Evolutionary conservation across 192 early-diverging fungal genomes (phyloP).

Genomic region (Backusella morwellensis): DNA sequence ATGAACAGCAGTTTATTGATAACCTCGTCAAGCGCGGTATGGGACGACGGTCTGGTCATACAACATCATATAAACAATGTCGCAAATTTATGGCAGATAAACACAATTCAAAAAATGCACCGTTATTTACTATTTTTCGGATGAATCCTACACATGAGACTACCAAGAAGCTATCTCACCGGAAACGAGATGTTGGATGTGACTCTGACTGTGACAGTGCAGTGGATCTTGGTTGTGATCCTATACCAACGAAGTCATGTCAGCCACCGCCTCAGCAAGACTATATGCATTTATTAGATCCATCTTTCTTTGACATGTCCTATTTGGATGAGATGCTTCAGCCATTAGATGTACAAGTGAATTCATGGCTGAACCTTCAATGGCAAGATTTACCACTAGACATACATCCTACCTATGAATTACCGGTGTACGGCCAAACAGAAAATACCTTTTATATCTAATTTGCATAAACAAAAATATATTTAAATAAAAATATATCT

Average conservation of each 20-base stretch:
- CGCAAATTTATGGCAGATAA: neutral
- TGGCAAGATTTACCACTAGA: neutral
- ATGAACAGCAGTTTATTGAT: slow-evolving; percentile 29
- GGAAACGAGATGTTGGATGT: neutral
- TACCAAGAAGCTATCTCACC: neutral
- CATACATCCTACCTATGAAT: neutral
- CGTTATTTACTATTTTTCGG: slow-evolving; percentile 22
- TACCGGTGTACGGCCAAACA: neutral
- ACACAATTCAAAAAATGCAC: neutral
- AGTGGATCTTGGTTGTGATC: neutral
- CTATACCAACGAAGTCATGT: neutral
- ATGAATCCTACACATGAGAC: slow-evolving; percentile 2
- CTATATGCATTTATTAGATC: neutral
- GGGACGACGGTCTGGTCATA: neutral
- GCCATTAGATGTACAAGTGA: neutral
- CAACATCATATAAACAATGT: neutral
- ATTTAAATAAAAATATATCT: too few relatives aligned
- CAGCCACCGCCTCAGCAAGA: neutral
- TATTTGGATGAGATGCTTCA: neutral
- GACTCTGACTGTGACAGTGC: slow-evolving; percentile 16
- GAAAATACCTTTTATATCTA: neutral
- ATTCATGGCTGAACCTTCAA: neutral
- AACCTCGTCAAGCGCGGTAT: slow-evolving; percentile 16
- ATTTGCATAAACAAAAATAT: neutral
- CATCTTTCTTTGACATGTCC: neutral